Base-by-base conservation (phyloP, 2,329 filamentous ascomycete genomes). In the Ophiostoma quercus region DNA sequence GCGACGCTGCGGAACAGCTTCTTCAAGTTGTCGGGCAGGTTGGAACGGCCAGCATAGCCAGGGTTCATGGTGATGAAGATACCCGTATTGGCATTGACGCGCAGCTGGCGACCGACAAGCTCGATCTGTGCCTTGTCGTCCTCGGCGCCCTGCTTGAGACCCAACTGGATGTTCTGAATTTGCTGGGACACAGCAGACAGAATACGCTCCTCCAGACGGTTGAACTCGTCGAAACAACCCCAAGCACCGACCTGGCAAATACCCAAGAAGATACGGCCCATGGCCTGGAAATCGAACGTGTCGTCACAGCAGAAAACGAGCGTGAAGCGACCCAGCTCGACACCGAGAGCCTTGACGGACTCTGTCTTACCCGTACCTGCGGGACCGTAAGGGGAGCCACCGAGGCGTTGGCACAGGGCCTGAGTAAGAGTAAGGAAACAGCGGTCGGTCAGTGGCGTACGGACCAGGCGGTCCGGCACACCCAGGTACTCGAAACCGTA, bases 31-130 rank as follows among this genome's bases (percentile, higher is more conserved):
- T 99, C 95, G 1, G 95, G 95, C 76, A 99, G 82, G 80, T 99
- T 99, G 67, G 95, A 99, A 80, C 95, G 92, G 70, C 95, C 95
- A 68, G 95, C 95, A 80, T 99, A 99, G 68, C 95, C 95, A 79
- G 95, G 95, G 79, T 99, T 99, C 96, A 99, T 99, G 54, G 95
- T 99, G 79, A 99, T 99, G 83, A 99, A 99, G 78, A 99, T 95
- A 75, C 95, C 95, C 67, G 96, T 98, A 78, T 97, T 96, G 72
- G 86, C 85, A 76, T 97, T 96, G 74, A 99, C 95, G 73, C 85
- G 88, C 66, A 99, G 85, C 75, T 96, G 93, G 69, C 95, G 91
- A 67, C 94, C 94, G 69, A 98, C 91, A 25, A 99, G 84, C 78
- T 99, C 95, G 75, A 99, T 98, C 77, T 97, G 91, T 1, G 92